A percentile compares a stretch with the other conserved stretches of the same genome.
These are phyloP conservation scores for Zea mays DNA, from an alignment of 176 grass and related monocot genomes.

Conservation along the genomic window DNA sequence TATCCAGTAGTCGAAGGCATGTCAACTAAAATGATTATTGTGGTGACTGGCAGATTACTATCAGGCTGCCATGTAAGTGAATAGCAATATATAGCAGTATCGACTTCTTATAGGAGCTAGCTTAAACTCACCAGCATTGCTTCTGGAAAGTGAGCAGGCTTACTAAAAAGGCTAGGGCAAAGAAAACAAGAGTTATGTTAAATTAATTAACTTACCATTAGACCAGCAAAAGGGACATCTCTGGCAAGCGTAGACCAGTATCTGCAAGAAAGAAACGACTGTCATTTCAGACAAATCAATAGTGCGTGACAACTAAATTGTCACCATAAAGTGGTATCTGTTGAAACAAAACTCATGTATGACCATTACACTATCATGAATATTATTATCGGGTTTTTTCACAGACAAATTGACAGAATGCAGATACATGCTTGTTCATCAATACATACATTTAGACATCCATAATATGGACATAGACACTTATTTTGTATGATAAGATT, in stretches of 20 bases:
- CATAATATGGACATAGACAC: slow-evolving; percentile 13
- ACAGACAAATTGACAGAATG: slow-evolving; percentile 11
- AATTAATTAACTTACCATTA: slow-evolving; percentile 65
- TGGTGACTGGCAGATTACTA: not conserved
- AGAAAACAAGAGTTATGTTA: slow-evolving; percentile 25
- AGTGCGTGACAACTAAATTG: not conserved
- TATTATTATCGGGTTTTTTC: not conserved
- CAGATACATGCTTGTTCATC: not conserved
- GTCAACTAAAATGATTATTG: not conserved
- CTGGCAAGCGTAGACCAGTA: slow-evolving; percentile 98
- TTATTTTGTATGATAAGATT: not conserved
- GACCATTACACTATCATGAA: slow-evolving; percentile 19
- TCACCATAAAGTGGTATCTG: slow-evolving; percentile 3
- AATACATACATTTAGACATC: slow-evolving; percentile 6
- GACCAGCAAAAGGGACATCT: slow-evolving; percentile 96
- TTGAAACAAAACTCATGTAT: slow-evolving; percentile 28
- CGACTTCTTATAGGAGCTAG: slow-evolving; percentile 9
- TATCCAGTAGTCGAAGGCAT: slow-evolving; percentile 1
- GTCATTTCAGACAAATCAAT: slow-evolving; percentile 1
- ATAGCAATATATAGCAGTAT: slow-evolving; percentile 5
- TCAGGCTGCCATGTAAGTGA: not conserved
- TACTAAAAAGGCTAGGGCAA: slow-evolving; percentile 31
- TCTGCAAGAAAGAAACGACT: slow-evolving; percentile 48
- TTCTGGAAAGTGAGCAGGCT: not conserved
- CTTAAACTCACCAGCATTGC: not conserved